A percentile compares a stretch with the other conserved stretches of the same genome.
Conservation (phyloP, 495 filamentous ascomycete genomes). For the Pyrenula aspistea region DNA sequence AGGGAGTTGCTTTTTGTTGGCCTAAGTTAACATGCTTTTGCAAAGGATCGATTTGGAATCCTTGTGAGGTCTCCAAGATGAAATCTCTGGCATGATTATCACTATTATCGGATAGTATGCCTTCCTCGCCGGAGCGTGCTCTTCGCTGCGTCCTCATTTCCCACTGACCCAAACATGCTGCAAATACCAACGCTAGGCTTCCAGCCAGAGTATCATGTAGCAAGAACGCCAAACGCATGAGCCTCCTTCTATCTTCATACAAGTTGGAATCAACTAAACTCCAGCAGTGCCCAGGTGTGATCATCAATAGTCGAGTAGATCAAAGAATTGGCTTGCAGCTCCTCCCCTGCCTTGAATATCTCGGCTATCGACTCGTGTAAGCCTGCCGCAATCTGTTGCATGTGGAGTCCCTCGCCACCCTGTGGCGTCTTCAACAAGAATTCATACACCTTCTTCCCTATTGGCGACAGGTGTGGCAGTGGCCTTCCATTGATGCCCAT, state of each 20-base stretch:
- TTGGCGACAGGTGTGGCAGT: constrained; percentile 36
- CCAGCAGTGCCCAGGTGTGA: constrained; percentile 60
- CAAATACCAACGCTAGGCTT: too few species aligned
- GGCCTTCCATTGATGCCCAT: constrained; percentile 10
- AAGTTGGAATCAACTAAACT: constrained; percentile 16
- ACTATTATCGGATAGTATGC: too few species aligned
- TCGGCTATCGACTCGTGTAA: constrained; percentile 52
- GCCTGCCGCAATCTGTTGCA: constrained; percentile 57
- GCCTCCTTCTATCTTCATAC: too few species aligned
- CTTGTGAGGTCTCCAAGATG: too few species aligned
- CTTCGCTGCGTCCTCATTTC: too few species aligned
- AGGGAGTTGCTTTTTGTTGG: too few species aligned
- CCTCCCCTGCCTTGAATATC: constrained; percentile 62
- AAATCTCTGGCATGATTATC: too few species aligned
- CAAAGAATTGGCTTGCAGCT: constrained; percentile 57
- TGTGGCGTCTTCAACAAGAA: constrained; percentile 49
- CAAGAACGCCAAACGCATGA: neutral
- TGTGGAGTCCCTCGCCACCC: constrained; percentile 68
- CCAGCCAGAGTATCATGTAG: neutral
- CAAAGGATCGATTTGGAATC: too few species aligned
- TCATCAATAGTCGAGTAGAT: constrained; percentile 92
- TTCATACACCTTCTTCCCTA: constrained; percentile 56
- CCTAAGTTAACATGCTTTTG: too few species aligned
- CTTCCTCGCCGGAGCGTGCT: too few species aligned
- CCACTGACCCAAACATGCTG: too few species aligned